phyloP scores from a whole-genome alignment of 805 yeast species.

The Kockiozyma suomiensis region DNA sequence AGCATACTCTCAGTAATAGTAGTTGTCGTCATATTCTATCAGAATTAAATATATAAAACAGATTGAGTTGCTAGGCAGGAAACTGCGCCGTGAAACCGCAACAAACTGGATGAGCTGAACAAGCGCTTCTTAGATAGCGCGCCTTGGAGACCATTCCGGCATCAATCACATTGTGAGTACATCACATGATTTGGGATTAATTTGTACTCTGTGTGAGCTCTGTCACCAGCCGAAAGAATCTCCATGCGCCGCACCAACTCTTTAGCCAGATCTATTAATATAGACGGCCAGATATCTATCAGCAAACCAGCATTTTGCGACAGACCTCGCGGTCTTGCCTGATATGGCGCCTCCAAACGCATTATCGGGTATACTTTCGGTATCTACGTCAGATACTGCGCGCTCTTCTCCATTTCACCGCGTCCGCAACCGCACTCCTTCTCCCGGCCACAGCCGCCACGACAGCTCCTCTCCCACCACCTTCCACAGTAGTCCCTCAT shows the following conservation, averaged over 20 bases:
- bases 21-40: slow-evolving; percentile 6
- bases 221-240: no score
- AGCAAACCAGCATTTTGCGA: background rate
- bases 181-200: background rate
- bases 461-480: background rate
- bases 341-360: background rate
- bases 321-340: slow-evolving; percentile 3
- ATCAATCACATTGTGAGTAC: background rate
- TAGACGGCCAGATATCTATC: background rate
- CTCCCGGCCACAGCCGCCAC: background rate
- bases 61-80: background rate
- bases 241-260: no score
- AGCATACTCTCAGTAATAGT: slow-evolving; percentile 40
- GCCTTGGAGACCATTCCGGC: background rate
- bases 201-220: no score
- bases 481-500: background rate
- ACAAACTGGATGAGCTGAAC: background rate
- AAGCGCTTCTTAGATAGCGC: no score
- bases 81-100: background rate
- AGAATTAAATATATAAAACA: background rate
- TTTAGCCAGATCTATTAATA: no score
- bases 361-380: background rate
- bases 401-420: slow-evolving; percentile 1
- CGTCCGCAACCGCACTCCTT: slow-evolving; percentile 4
- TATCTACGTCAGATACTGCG: background rate